Evolutionary conservation across 2,329 filamentous ascomycete genomes (phyloP).

Genomic region (Sporothrix sp.): DNA sequence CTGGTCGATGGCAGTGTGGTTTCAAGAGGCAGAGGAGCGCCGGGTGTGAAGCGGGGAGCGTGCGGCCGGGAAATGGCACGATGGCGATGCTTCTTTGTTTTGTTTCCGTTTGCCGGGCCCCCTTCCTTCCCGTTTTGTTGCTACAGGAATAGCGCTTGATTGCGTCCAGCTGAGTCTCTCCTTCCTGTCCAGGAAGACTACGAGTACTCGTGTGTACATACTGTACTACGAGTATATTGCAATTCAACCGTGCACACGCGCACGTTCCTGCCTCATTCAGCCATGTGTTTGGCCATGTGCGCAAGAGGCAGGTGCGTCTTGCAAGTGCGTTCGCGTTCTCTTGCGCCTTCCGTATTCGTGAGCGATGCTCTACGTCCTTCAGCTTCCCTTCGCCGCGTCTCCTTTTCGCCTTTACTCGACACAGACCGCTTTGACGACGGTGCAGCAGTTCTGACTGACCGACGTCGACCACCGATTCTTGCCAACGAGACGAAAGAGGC

Average conservation of each 20-base stretch:
- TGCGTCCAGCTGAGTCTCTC: not conserved
- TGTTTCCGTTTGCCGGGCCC: not conserved
- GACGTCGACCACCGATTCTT: no score
- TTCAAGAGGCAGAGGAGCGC: no score
- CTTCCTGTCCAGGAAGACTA: conserved; percentile 2
- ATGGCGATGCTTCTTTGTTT: not conserved
- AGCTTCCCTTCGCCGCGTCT: not conserved
- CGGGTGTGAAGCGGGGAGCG: not conserved
- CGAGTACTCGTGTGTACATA: no score
- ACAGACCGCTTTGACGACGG: not conserved
- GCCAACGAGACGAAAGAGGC: no score
- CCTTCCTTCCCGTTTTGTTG: not conserved
- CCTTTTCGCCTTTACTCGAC: not conserved
- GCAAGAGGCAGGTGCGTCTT: no score
- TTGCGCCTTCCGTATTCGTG: not conserved
- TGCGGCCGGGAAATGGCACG: not conserved
- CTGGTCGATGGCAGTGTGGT: no score
- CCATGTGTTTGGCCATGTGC: no score
- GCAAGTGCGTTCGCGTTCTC: not conserved
- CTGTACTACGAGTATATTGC: no score
- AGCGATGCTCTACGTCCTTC: no score
- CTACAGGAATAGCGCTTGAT: not conserved
- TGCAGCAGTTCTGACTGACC: not conserved
- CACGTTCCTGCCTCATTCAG: not conserved
- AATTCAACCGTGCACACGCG: no score